Percentiles rank a stretch among this genome's conserved stretches.
These are phyloP conservation scores for Brachypodium distachyon DNA, from an alignment of 202 grass and related monocot genomes.

Conservation along the genomic window DNA sequence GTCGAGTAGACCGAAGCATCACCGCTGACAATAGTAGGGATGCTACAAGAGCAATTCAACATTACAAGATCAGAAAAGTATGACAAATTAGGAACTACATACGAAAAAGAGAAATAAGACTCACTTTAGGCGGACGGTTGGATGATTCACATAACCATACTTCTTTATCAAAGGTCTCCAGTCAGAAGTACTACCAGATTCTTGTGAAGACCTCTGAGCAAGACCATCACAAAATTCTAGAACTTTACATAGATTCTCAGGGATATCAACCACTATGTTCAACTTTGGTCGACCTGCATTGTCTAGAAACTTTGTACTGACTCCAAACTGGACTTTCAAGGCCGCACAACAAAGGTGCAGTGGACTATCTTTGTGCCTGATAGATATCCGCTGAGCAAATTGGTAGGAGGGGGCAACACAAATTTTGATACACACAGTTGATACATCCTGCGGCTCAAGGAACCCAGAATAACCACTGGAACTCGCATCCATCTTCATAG, in stretches of 20 bases:
- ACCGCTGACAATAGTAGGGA: conserved; percentile 40
- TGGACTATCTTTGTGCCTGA: conserved; percentile 48
- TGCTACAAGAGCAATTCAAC: conserved; percentile 39
- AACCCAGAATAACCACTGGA: conserved; percentile 55
- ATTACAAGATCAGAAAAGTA: conserved; percentile 7
- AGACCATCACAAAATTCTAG: conserved; percentile 64
- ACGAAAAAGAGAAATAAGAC: conserved; percentile 9
- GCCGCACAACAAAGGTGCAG: conserved; percentile 53
- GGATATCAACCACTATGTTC: conserved; percentile 59
- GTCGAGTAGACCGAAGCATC: conserved; percentile 41
- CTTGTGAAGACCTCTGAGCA: conserved; percentile 43
- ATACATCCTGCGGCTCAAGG: conserved; percentile 53
- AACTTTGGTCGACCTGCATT: conserved; percentile 61
- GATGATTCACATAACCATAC: conserved; percentile 46
- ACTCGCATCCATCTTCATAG: conserved; percentile 24
- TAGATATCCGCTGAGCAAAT: conserved; percentile 25
- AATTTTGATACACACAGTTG: conserved; percentile 46
- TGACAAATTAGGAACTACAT: neutral
- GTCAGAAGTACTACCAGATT: conserved; percentile 64
- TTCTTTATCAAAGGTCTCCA: conserved; percentile 79
- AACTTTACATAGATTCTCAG: conserved; percentile 57
- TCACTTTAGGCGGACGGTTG: conserved; percentile 66
- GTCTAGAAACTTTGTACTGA: conserved; percentile 64
- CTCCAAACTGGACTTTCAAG: conserved; percentile 54
- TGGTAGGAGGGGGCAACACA: conserved; percentile 32